phyloP scores from a whole-genome alignment of 2,329 filamentous ascomycete species.

The Escovopsis sp. region DNA sequence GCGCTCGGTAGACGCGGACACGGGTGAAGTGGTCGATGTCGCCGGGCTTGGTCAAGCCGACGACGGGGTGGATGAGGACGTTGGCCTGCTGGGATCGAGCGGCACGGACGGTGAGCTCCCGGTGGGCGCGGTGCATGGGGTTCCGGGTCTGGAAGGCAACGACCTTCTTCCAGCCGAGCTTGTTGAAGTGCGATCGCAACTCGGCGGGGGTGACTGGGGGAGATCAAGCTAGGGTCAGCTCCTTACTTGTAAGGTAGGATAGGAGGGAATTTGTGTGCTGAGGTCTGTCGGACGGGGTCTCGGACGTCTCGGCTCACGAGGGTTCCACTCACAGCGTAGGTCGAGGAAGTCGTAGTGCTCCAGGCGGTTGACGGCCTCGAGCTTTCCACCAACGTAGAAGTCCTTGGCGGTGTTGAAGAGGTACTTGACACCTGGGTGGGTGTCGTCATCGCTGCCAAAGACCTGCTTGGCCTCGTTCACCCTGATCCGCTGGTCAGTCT shows the following conservation, averaged over 20 bases:
- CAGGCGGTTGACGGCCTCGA: constrained; percentile 86
- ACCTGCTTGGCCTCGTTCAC: constrained; percentile 81
- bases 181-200: constrained; percentile 93
- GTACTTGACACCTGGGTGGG: constrained; percentile 86
- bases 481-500: constrained; percentile 30
- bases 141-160: constrained; percentile 99
- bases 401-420: constrained; percentile 68
- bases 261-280: too few relatives aligned
- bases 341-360: constrained; percentile 99
- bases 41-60: constrained; percentile 95
- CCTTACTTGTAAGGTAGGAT: too few relatives aligned
- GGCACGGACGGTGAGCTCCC: constrained; percentile 92
- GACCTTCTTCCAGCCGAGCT: constrained; percentile 94
- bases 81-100: constrained; percentile 94
- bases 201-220: constrained; percentile 72
- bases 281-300: neutral
- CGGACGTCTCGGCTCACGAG: neutral
- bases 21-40: constrained; percentile 99
- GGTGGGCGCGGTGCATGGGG: constrained; percentile 97
- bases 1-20: constrained; percentile 94
- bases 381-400: constrained; percentile 88
- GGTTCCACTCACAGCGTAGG: constrained; percentile 56
- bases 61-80: constrained; percentile 96
- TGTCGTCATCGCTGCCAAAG: constrained; percentile 79
- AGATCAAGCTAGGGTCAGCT: neutral